Percentiles rank a stretch among this genome's conserved stretches.
These are phyloP conservation scores for Pichia pseudocactophila DNA, from an alignment of 805 yeast genomes.

Conservation along the genomic window DNA sequence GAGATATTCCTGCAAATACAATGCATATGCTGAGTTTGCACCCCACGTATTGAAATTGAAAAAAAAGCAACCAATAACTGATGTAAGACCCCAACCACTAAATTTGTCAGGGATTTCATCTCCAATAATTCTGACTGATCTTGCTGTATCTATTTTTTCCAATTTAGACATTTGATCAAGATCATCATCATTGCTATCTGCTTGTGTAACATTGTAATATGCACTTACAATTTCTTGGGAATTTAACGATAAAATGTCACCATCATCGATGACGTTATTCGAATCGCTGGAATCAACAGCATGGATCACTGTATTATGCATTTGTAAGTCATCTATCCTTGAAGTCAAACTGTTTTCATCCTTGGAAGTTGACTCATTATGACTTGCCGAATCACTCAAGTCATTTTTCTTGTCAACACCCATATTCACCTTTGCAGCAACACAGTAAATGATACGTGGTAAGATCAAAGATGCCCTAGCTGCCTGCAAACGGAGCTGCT, in stretches of 20 bases:
- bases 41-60: conserved; percentile 66
- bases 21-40: conserved; percentile 56
- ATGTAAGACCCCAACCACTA: conserved; percentile 51
- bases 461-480: no score
- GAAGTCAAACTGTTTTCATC: no score
- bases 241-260: background rate
- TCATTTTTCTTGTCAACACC: no score
- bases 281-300: no score
- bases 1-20: conserved; percentile 51
- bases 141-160: conserved; percentile 4
- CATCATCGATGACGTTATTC: background rate
- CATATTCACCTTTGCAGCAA: no score
- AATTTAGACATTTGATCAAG: conserved; percentile 1
- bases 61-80: conserved; percentile 39
- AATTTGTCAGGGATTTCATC: conserved; percentile 51
- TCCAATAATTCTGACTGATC: conserved; percentile 3
- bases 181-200: no score
- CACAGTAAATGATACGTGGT: no score
- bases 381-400: no score
- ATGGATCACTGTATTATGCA: background rate
- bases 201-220: background rate
- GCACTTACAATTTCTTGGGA: background rate
- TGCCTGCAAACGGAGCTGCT: no score
- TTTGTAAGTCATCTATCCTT: no score
- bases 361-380: no score